These are phyloP conservation scores for Aspergillus ochraceus DNA, from an alignment of 2,329 filamentous ascomycete genomes.

Conservation along the genomic window DNA sequence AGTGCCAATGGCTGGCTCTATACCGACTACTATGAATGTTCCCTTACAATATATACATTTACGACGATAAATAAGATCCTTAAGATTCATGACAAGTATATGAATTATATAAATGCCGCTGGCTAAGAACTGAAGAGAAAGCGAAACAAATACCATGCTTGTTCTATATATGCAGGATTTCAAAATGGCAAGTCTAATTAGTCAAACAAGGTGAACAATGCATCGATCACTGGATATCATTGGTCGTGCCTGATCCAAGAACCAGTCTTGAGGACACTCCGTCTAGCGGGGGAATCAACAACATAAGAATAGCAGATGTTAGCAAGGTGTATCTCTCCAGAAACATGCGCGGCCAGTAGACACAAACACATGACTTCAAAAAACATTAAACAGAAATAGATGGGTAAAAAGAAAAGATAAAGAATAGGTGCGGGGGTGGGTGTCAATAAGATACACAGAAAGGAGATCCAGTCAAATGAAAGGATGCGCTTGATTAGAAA, in stretches of 20 bases:
- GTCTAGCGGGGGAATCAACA: neutral
- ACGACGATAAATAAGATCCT: neutral
- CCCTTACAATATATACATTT: neutral
- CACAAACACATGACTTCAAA: neutral
- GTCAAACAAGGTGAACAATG: slow-evolving; percentile 6
- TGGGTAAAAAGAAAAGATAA: neutral
- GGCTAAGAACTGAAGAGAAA: neutral
- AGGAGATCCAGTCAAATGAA: slow-evolving; percentile 6
- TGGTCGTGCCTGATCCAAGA: slow-evolving; percentile 8
- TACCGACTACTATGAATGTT: neutral
- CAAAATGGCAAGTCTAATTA: slow-evolving; percentile 15
- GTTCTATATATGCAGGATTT: slow-evolving; percentile 1
- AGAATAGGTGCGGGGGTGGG: neutral
- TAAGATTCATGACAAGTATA: neutral
- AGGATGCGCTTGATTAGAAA: slow-evolving; percentile 4
- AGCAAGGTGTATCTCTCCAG: slow-evolving; percentile 5
- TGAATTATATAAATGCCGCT: neutral
- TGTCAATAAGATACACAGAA: slow-evolving; percentile 14
- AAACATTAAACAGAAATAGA: slow-evolving; percentile 6
- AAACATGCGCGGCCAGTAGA: neutral
- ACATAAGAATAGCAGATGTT: neutral
- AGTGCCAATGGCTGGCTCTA: neutral
- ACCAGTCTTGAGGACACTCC: slow-evolving; percentile 11
- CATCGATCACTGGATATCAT: slow-evolving; percentile 10
- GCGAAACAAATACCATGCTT: neutral